Percentiles rank a stretch among this genome's conserved stretches.
Evolutionary conservation across 306 rosid species (phyloP).

Genomic region (Trifolium dubium): DNA sequence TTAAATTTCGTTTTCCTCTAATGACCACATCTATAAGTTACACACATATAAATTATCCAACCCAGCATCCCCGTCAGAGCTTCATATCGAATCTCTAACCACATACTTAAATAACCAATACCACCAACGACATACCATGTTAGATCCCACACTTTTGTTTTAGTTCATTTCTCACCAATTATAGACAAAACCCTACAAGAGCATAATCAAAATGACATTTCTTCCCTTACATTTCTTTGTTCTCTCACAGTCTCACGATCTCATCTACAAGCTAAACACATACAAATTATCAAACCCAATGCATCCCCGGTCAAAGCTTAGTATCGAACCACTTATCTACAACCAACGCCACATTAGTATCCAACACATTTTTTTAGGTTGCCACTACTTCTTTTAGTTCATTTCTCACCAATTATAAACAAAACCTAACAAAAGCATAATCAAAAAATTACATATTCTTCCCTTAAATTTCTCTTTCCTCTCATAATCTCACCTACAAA

Average conservation of each 20-base stretch:
- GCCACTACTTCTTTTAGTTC: neutral
- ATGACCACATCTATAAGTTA: neutral
- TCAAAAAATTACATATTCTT: neutral
- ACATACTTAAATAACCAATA: neutral
- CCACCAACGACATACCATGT: neutral
- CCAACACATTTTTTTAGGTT: no score
- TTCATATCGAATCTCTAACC: neutral
- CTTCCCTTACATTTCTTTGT: neutral
- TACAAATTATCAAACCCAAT: neutral
- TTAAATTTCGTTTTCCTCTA: neutral
- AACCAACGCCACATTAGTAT: neutral
- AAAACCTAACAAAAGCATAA: constrained; percentile 29
- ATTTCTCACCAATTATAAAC: neutral
- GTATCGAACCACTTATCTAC: neutral
- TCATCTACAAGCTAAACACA: neutral
- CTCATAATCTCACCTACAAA: constrained; percentile 14
- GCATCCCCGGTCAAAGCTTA: neutral
- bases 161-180: neutral
- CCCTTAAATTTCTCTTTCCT: neutral
- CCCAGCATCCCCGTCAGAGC: neutral
- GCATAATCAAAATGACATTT: neutral
- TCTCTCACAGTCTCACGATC: neutral
- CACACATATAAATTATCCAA: neutral
- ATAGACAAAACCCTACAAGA: constrained; percentile 9
- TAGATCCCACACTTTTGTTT: no score